Evolutionary conservation across 176 grass and related monocot species (phyloP), one percentile per base, ranked within the genome.

Genomic region (Zoysia pacifica): DNA sequence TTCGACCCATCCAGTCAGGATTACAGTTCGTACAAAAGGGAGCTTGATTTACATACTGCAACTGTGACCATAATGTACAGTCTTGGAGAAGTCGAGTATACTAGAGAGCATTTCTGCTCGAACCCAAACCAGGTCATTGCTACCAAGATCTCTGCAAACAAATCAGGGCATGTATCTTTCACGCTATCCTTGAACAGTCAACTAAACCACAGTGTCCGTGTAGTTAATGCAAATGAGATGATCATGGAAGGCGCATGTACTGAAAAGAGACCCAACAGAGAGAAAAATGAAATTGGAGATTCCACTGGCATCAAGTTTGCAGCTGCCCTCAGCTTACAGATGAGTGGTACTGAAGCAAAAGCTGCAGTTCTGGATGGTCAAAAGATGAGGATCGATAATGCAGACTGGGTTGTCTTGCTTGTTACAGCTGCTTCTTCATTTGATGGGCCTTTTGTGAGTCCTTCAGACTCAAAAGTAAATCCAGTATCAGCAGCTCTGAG

Each of bases 71-170:
- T 87, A 80, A 85, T 71, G 12, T 97, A 93, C 71, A 81, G 46
- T 43, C 41, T 87, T 65, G 91, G 86, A 6, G 67, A 75, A 62
- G 88, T 97, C 7, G 81, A 78, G 74, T 93, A 89, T 84, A 87
- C 67, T 14, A 87, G 94, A 62, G 86, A 93, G 45, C 86, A 97
- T 65, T 97, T 97, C 75, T 87, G 53, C 82, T 93, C 91, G 59
- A 85, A 91, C 42, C 91, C 91, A 0, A 88, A 93, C 62, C 91
- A 93, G 73, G 77, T 87, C 42, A 41, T 97, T 48, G 82, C 71
- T 20, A 89, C 91, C 35, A 91, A 81, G 75, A 82, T 97, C 46
- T 89, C 88, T 16, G 86, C 91, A 67, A 89, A 83, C 71, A 87
- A 85, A 77, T 28, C 86, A 18, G 83, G 89, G 12, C 55, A 51